phyloP scores from a whole-genome alignment of 2,329 filamentous ascomycete species.

The Chrysoporthe deuterocubensis region DNA sequence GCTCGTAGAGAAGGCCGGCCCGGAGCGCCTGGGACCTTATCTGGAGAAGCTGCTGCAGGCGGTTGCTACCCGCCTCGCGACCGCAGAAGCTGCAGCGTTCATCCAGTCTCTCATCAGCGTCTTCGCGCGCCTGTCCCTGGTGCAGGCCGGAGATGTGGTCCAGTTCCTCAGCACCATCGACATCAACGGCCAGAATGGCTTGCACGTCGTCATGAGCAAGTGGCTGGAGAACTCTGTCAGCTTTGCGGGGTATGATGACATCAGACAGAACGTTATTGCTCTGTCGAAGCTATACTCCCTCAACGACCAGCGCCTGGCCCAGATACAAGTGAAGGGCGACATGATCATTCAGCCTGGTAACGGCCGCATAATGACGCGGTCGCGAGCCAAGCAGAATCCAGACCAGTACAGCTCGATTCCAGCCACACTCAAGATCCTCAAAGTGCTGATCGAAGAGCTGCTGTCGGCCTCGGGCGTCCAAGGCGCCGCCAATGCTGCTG shows the following conservation, averaged over 20 bases:
- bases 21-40: slow-evolving; percentile 87
- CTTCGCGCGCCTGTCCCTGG: slow-evolving; percentile 86
- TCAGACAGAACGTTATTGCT: slow-evolving; percentile 93
- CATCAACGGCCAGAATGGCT: slow-evolving; percentile 78
- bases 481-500: slow-evolving; percentile 63
- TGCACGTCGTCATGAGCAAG: slow-evolving; percentile 87
- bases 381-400: slow-evolving; percentile 84
- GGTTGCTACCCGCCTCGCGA: slow-evolving; percentile 82
- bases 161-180: slow-evolving; percentile 87
- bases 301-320: slow-evolving; percentile 76
- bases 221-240: slow-evolving; percentile 97
- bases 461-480: slow-evolving; percentile 74
- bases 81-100: slow-evolving; percentile 82
- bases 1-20: slow-evolving; percentile 92
- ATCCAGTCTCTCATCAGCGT: slow-evolving; percentile 96
- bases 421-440: slow-evolving; percentile 91
- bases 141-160: slow-evolving; percentile 85
- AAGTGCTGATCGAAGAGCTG: slow-evolving; percentile 92
- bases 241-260: slow-evolving; percentile 98
- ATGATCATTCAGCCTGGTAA: slow-evolving; percentile 74
- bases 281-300: slow-evolving; percentile 89
- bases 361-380: slow-evolving; percentile 91
- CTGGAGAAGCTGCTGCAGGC: slow-evolving; percentile 86
- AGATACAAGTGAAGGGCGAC: slow-evolving; percentile 89
- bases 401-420: slow-evolving; percentile 88